Base-by-base conservation (phyloP, 2,329 filamentous ascomycete genomes). In the Fusarium agapanthi region DNA sequence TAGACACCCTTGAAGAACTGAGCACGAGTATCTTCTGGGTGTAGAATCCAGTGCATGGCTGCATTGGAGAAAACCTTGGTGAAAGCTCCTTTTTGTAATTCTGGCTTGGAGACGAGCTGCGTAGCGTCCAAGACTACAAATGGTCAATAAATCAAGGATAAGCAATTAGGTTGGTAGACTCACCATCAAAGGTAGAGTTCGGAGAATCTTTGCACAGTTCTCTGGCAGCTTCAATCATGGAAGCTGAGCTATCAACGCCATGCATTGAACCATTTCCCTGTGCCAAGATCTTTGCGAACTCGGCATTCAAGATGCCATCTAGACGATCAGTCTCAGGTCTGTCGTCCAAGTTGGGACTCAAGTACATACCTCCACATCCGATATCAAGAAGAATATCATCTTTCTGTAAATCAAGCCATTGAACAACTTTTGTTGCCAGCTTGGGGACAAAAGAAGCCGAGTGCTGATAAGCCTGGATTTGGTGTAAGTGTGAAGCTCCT, bases 41-140 rank as follows among this genome's bases (percentile, higher is more conserved):
- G 82, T 13, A 94, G 84, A 76, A 92, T 90, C 90, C 90, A 92
- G 80, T 91, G 89, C 79, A 92, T 83, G 0, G 90, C 90, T 1
- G 90, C 90, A 74, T 92, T 92, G 61, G 89, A 91, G 78, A 92
- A 92, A 74, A 85, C 86, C 76, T 92, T 92, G 69, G 77, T 85
- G 78, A 84, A 88, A 10, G 71, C 68, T 9, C 72, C 80, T 6
- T 71, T 69, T 65, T 85, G 82, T 5, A 87, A 79, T 41, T 77
- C 67, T 4, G 81, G 72, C 15, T 77, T 74, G 22, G 75, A 73
- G 45, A 77, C 54, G 26, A 88, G 79, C 14, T 81, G 71, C 5
- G 83, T 85, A 12, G 83, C 85, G 76, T 89, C 86, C 63, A 85
- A 60, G 35, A 86, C 87, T 88, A 28, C 37, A 45, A 28, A 18